Evolutionary conservation across 2,329 filamentous ascomycete genomes (phyloP).

Genomic region (Sclerotinia trifoliorum): DNA sequence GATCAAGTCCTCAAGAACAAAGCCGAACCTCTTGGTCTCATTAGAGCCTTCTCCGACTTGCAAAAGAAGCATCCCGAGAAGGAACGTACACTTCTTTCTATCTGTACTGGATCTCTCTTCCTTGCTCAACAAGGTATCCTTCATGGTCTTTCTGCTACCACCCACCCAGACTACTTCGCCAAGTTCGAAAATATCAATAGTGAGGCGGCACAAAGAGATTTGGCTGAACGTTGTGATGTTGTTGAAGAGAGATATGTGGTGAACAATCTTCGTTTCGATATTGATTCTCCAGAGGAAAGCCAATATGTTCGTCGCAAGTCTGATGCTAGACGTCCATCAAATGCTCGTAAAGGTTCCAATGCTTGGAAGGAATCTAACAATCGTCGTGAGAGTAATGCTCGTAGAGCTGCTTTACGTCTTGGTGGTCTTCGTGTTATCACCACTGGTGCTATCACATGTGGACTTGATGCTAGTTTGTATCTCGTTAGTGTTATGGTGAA

Average conservation of each 20-base stretch:
- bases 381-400: slow-evolving; percentile 76
- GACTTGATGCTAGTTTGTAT: slow-evolving; percentile 81
- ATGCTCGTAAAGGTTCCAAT: slow-evolving; percentile 77
- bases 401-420: slow-evolving; percentile 63
- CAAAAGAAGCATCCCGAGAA: slow-evolving; percentile 76
- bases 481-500: slow-evolving; percentile 80
- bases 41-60: slow-evolving; percentile 73
- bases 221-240: slow-evolving; percentile 76
- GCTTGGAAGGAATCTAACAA: slow-evolving; percentile 73
- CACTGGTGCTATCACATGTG: slow-evolving; percentile 73
- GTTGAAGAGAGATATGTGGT: slow-evolving; percentile 84
- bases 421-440: slow-evolving; percentile 72
- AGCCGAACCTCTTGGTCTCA: slow-evolving; percentile 66
- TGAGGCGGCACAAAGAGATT: slow-evolving; percentile 66
- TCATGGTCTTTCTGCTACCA: slow-evolving; percentile 75
- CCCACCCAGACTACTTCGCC: slow-evolving; percentile 77
- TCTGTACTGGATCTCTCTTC: slow-evolving; percentile 78
- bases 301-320: slow-evolving; percentile 78
- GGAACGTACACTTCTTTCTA: slow-evolving; percentile 76
- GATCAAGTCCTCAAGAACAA: slow-evolving; percentile 65
- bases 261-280: slow-evolving; percentile 85
- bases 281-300: slow-evolving; percentile 76
- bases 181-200: slow-evolving; percentile 80
- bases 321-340: slow-evolving; percentile 61
- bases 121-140: slow-evolving; percentile 75